Percentiles rank a stretch among this genome's conserved stretches.
phyloP scores from a whole-genome alignment of 1,284 basidiomycete species.

The Apiotrichum brassicae region DNA sequence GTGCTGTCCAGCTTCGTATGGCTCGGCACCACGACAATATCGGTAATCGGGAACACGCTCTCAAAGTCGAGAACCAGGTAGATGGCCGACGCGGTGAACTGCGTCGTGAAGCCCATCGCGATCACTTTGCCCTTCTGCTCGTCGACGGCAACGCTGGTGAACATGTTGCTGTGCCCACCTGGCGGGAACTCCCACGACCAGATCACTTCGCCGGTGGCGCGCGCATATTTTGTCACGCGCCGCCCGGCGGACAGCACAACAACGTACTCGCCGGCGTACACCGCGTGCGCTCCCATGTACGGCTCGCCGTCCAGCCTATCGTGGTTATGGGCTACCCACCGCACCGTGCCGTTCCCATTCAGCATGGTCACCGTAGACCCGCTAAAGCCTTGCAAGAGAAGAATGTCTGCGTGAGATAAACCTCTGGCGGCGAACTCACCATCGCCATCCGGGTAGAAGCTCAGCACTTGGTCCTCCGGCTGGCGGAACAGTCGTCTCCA shows the following conservation, averaged over 20 bases:
- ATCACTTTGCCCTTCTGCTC: slow-evolving; percentile 58
- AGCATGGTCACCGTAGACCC: slow-evolving; percentile 66
- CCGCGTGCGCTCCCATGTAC: slow-evolving; percentile 49
- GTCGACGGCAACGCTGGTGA: slow-evolving; percentile 58
- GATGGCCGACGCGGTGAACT: slow-evolving; percentile 50
- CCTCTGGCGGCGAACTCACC: too few species aligned
- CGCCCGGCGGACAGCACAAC: slow-evolving; percentile 35
- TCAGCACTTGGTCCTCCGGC: slow-evolving; percentile 59
- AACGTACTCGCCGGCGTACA: slow-evolving; percentile 36
- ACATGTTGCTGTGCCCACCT: slow-evolving; percentile 48
- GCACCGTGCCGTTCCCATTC: slow-evolving; percentile 62
- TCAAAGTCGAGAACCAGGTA: slow-evolving; percentile 55
- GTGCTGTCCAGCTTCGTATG: slow-evolving; percentile 45
- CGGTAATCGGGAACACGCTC: slow-evolving; percentile 54
- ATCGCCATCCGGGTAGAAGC: slow-evolving; percentile 59
- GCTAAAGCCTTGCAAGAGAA: slow-evolving; percentile 67
- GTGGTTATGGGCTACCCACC: slow-evolving; percentile 54
- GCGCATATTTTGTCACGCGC: slow-evolving; percentile 29
- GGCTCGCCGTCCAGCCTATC: neutral
- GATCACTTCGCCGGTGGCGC: slow-evolving; percentile 22
- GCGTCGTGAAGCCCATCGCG: slow-evolving; percentile 59
- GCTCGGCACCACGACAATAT: slow-evolving; percentile 55
- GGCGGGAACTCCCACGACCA: slow-evolving; percentile 40
- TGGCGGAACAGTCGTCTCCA: neutral
- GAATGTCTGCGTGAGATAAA: slow-evolving; percentile 54